Conservation (phyloP, 768 basidiomycete genomes). For the Trametes cingulata region DNA sequence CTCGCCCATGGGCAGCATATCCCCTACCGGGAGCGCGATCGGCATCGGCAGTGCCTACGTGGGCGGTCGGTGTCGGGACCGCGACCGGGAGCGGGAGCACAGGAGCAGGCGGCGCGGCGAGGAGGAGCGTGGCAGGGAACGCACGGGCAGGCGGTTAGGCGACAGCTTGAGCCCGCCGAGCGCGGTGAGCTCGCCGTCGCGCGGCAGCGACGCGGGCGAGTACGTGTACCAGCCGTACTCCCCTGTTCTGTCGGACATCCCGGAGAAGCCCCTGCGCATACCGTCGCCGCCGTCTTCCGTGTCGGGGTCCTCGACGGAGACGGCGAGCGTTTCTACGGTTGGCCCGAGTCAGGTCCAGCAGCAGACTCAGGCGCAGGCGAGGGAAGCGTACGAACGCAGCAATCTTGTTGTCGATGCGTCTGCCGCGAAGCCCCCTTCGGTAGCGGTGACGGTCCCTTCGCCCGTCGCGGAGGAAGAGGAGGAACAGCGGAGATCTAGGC, state of each 20-base stretch:
- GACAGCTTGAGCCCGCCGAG: constrained; percentile 42
- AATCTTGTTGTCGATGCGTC: background rate
- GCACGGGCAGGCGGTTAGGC: constrained; percentile 40
- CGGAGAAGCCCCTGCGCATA: constrained; percentile 15
- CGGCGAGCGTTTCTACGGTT: constrained; percentile 28
- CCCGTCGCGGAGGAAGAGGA: constrained; percentile 35
- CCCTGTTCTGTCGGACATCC: constrained; percentile 17
- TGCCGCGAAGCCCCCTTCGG: background rate
- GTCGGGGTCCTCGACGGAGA: constrained; percentile 31
- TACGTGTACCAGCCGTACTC: constrained; percentile 22
- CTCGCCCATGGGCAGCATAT: constrained; percentile 38
- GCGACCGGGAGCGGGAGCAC: constrained; percentile 12
- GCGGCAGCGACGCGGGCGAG: constrained; percentile 18
- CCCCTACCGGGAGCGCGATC: constrained; percentile 34
- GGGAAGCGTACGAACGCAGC: background rate
- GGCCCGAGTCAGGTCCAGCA: constrained; percentile 13
- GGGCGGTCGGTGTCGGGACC: constrained; percentile 19
- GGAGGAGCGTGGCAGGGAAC: constrained; percentile 44
- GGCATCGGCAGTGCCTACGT: constrained; percentile 24
- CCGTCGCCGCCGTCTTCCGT: constrained; percentile 27
- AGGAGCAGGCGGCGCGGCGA: constrained; percentile 12
- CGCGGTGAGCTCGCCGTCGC: constrained; percentile 30
- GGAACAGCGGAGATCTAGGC: constrained; percentile 41
- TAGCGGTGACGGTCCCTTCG: constrained; percentile 23
- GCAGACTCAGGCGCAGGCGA: background rate